Evolutionary conservation across 306 rosid genomes (phyloP).

Genomic region (Trifolium pratense): DNA sequence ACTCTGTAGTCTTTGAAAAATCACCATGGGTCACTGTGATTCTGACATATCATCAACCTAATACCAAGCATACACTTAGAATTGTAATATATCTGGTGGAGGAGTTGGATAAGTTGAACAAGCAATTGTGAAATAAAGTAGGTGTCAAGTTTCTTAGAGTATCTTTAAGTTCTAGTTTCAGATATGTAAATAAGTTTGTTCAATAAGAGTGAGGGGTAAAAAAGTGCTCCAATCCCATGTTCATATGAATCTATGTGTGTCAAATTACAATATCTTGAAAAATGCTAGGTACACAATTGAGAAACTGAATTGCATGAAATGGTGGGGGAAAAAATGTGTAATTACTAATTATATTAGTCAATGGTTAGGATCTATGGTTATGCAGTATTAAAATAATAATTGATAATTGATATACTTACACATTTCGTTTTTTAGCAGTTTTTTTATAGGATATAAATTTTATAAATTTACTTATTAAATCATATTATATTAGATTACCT

Average conservation of each 20-base stretch:
- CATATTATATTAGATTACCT: too few species aligned
- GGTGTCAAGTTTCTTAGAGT: slow-evolving; percentile 33
- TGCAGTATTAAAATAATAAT: too few species aligned
- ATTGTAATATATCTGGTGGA: slow-evolving; percentile 30
- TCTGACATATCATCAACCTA: too few species aligned
- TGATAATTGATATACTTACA: too few species aligned
- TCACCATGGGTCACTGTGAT: too few species aligned
- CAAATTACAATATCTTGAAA: slow-evolving; percentile 1
- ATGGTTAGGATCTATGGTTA: too few species aligned
- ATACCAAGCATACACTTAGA: background rate
- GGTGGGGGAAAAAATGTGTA: background rate
- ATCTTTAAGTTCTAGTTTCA: slow-evolving; percentile 37
- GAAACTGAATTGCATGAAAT: background rate
- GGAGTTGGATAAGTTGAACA: slow-evolving; percentile 35
- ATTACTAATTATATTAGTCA: too few species aligned
- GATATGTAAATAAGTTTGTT: slow-evolving; percentile 76
- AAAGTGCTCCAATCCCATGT: slow-evolving; percentile 33
- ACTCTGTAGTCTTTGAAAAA: too few species aligned
- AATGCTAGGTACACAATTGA: background rate
- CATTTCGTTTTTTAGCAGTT: too few species aligned
- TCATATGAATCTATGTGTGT: slow-evolving; percentile 35
- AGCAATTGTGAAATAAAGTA: slow-evolving; percentile 47
- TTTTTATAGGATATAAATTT: too few species aligned
- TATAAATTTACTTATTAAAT: too few species aligned
- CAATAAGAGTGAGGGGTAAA: slow-evolving; percentile 54